phyloP scores from a whole-genome alignment of 2,329 filamentous ascomycete genomes.

The Hypomyces rosellus region DNA sequence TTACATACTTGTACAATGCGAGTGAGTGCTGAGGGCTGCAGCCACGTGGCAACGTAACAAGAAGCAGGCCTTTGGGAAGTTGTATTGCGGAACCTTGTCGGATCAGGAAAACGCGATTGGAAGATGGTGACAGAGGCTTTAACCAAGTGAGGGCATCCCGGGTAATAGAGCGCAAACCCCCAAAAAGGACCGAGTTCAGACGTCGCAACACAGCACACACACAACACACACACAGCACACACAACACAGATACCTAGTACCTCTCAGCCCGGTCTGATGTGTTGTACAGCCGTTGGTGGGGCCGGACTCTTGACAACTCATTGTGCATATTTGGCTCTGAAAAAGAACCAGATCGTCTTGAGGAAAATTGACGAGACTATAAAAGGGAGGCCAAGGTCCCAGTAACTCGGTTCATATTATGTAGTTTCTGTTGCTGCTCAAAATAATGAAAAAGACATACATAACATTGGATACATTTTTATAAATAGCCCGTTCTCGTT shows the following conservation, averaged over 20 bases:
- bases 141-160: constrained; percentile 2
- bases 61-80: constrained; percentile 3
- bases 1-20: background rate
- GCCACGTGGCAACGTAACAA: constrained; percentile 12
- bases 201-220: no score
- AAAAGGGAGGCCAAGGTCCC: constrained; percentile 8
- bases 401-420: background rate
- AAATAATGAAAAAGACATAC: no score
- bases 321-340: constrained; percentile 11
- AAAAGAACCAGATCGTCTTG: constrained; percentile 7
- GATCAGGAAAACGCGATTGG: constrained; percentile 5
- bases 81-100: constrained; percentile 6
- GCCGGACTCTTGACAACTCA: constrained; percentile 11
- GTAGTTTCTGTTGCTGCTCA: background rate
- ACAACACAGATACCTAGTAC: no score
- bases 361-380: constrained; percentile 6
- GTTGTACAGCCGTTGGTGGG: constrained; percentile 11
- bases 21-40: constrained; percentile 4
- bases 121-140: background rate
- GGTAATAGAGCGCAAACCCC: constrained; percentile 4
- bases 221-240: no score
- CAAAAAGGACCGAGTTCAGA: background rate
- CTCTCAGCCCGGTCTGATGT: constrained; percentile 8
- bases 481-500: background rate
- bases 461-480: no score